These are phyloP conservation scores for Yamadazyma sp. DNA, from an alignment of 1,139 yeast species.

Conservation along the genomic window DNA sequence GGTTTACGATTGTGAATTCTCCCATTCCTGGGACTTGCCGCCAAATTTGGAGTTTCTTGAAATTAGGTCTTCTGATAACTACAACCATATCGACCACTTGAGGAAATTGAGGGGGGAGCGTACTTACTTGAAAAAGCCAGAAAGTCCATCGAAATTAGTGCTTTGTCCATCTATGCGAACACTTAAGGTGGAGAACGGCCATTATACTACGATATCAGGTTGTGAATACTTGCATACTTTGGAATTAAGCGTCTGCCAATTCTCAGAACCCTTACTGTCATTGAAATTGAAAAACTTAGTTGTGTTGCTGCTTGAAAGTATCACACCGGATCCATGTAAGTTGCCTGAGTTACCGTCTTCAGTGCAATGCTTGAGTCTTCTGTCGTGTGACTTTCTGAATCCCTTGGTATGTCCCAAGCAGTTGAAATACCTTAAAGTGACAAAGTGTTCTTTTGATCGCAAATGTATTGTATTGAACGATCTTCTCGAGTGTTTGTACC, in stretches of 20 bases:
- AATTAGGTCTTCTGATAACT: neutral
- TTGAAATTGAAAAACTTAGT: neutral
- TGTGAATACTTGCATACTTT: too few species aligned
- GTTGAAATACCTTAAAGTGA: neutral
- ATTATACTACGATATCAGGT: too few species aligned
- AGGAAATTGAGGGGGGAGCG: neutral
- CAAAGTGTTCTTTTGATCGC: too few species aligned
- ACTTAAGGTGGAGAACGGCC: neutral
- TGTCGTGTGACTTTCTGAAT: too few species aligned
- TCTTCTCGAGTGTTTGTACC: neutral
- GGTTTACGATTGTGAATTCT: neutral
- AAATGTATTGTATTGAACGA: neutral
- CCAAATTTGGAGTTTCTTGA: neutral
- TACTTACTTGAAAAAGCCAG: neutral
- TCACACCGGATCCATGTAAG: too few species aligned
- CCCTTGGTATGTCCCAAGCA: neutral
- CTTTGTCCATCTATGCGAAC: neutral
- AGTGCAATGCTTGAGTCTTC: too few species aligned
- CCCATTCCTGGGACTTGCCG: neutral
- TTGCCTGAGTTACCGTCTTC: too few species aligned
- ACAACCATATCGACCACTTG: neutral
- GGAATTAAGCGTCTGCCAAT: too few species aligned
- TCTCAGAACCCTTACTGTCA: neutral
- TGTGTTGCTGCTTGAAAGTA: too few species aligned
- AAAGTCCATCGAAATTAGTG: neutral